These are phyloP conservation scores for Aspergillus latus DNA, from an alignment of 2,329 filamentous ascomycete genomes.

Conservation along the genomic window DNA sequence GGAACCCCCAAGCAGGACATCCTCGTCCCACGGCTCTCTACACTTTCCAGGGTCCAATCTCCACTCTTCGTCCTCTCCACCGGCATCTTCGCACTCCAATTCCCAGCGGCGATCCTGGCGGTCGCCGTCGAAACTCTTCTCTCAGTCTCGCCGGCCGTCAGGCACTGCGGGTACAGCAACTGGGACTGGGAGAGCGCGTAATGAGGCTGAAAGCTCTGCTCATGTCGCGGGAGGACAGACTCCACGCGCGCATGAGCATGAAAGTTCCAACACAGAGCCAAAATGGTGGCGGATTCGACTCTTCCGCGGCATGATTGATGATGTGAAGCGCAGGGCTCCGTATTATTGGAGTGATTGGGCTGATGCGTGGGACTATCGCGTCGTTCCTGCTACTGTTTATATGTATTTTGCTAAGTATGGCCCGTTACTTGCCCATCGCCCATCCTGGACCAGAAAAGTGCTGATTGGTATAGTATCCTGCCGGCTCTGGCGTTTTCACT, in stretches of 20 bases:
- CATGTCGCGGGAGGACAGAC: background rate
- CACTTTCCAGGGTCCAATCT: conserved; percentile 25
- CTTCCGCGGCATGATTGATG: conserved; percentile 77
- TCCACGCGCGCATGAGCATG: background rate
- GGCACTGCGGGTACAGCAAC: background rate
- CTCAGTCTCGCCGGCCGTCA: background rate
- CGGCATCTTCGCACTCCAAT: conserved; percentile 17
- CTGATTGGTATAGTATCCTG: conserved; percentile 62
- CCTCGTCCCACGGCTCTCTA: conserved; percentile 11
- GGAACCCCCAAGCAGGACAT: conserved; percentile 1
- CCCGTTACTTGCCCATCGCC: background rate
- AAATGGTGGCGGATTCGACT: conserved; percentile 73
- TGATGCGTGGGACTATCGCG: conserved; percentile 88
- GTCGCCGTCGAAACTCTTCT: conserved; percentile 11
- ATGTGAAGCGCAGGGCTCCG: conserved; percentile 70
- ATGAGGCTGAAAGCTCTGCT: background rate
- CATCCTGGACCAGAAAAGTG: background rate
- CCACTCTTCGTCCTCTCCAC: conserved; percentile 25
- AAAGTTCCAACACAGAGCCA: background rate
- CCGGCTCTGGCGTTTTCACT: conserved; percentile 85
- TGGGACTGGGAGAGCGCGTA: background rate
- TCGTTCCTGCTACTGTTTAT: conserved; percentile 82
- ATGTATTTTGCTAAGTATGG: conserved; percentile 93
- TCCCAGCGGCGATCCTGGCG: conserved; percentile 30
- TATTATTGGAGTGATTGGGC: conserved; percentile 80